Evolutionary conservation across 176 grass and related monocot genomes (phyloP).

Genomic region (Oryza glumipatula): DNA sequence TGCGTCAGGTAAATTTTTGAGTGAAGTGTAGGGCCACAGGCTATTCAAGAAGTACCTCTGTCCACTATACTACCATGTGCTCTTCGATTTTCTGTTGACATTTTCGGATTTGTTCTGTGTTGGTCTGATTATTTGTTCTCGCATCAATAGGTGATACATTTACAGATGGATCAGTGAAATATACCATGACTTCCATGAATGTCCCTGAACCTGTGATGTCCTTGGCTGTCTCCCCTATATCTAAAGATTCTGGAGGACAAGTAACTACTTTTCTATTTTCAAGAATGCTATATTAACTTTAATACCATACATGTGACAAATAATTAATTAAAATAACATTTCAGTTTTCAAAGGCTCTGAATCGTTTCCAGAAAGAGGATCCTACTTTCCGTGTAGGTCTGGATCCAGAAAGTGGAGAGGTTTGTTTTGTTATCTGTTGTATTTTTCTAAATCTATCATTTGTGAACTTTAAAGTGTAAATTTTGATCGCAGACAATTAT

Average conservation of each 20-base stretch:
- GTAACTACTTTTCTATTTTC: slow-evolving; percentile 52
- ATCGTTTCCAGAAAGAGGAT: slow-evolving; percentile 97
- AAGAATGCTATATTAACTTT: slow-evolving; percentile 32
- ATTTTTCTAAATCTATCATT: slow-evolving; percentile 22
- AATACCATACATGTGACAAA: slow-evolving; percentile 16
- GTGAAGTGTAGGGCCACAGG: background rate
- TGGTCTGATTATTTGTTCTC: slow-evolving; percentile 30
- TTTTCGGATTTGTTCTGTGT: slow-evolving; percentile 19
- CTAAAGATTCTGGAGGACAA: slow-evolving; percentile 99
- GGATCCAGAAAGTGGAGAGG: slow-evolving; percentile 91
- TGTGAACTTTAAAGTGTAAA: slow-evolving; percentile 32
- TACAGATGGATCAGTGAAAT: slow-evolving; percentile 90
- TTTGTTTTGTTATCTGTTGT: slow-evolving; percentile 37
- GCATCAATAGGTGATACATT: slow-evolving; percentile 89
- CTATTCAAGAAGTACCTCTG: slow-evolving; percentile 28
- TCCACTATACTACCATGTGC: background rate
- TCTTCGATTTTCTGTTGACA: background rate
- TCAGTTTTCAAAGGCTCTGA: slow-evolving; percentile 99
- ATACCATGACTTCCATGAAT: slow-evolving; percentile 99
- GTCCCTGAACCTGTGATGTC: slow-evolving; percentile 99
- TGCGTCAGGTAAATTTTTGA: slow-evolving; percentile 62
- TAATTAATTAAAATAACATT: slow-evolving; percentile 37
- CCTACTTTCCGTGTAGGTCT: slow-evolving; percentile 96
- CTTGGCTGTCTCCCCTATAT: slow-evolving; percentile 90
- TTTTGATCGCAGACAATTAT: slow-evolving; percentile 82